phyloP scores from a whole-genome alignment of 768 basidiomycete species.

The Boletus reticulatus region DNA sequence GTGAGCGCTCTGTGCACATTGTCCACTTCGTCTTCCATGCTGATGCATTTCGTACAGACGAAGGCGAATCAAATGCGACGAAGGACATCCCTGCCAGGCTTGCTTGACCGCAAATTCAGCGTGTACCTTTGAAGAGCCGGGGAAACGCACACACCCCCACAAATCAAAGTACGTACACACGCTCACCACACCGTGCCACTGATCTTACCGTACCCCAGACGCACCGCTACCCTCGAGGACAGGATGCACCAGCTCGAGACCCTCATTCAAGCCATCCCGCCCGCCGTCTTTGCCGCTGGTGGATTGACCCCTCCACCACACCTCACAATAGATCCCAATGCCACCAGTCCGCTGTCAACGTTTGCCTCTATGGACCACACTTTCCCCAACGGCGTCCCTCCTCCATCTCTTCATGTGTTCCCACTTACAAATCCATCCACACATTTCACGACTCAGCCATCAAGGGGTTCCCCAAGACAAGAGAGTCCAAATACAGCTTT shows the following conservation, averaged over 20 bases:
- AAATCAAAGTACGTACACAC: conserved; percentile 74
- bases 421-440: conserved; percentile 81
- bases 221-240: conserved; percentile 81
- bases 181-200: conserved; percentile 1
- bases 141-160: conserved; percentile 82
- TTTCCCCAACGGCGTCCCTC: conserved; percentile 63
- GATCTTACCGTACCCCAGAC: conserved; percentile 38
- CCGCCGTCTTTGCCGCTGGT: conserved; percentile 71
- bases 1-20: conserved; percentile 45
- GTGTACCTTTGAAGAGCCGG: conserved; percentile 86
- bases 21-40: background rate
- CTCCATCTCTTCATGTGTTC: conserved; percentile 73
- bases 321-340: conserved; percentile 33
- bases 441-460: conserved; percentile 57
- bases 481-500: conserved; percentile 44
- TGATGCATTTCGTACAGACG: conserved; percentile 45
- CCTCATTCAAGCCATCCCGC: conserved; percentile 80
- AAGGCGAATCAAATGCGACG: conserved; percentile 83
- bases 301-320: conserved; percentile 37
- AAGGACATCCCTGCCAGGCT: conserved; percentile 86
- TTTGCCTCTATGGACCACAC: conserved; percentile 40
- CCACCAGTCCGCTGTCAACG: conserved; percentile 34
- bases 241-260: conserved; percentile 87
- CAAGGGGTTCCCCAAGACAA: conserved; percentile 43
- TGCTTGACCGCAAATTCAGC: conserved; percentile 79